Conservation (phyloP, 2,329 filamentous ascomycete species). For the Alternaria burnsii region DNA sequence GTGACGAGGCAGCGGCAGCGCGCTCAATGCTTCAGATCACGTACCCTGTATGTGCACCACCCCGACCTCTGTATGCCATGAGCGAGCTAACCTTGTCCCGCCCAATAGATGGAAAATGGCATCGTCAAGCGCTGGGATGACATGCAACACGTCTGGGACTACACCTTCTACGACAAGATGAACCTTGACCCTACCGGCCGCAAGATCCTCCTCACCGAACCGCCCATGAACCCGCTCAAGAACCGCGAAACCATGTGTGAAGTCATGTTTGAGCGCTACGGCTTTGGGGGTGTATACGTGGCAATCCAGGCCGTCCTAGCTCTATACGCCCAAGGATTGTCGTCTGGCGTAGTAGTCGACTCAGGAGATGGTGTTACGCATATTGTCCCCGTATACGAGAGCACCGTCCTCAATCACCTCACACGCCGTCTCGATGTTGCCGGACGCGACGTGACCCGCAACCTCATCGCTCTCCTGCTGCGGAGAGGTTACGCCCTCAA, state of each 20-base stretch:
- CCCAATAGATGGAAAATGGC: slow-evolving; percentile 89
- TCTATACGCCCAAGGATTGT: slow-evolving; percentile 90
- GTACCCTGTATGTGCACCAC: slow-evolving; percentile 73
- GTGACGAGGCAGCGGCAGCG: slow-evolving; percentile 94
- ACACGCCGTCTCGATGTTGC: slow-evolving; percentile 94
- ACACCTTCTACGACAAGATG: slow-evolving; percentile 98
- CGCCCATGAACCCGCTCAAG: slow-evolving; percentile 95
- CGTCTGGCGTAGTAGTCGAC: slow-evolving; percentile 93
- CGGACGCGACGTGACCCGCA: slow-evolving; percentile 96
- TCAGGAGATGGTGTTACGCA: slow-evolving; percentile 98
- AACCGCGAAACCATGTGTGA: slow-evolving; percentile 98
- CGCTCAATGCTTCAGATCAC: slow-evolving; percentile 98
- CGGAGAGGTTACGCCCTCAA: slow-evolving; percentile 96
- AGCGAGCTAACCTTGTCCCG: slow-evolving; percentile 39
- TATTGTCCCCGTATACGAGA: slow-evolving; percentile 98
- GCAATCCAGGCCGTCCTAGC: slow-evolving; percentile 97
- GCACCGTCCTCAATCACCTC: slow-evolving; percentile 95
- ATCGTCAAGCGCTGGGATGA: slow-evolving; percentile 99
- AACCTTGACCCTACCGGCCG: slow-evolving; percentile 87
- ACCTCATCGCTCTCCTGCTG: slow-evolving; percentile 92
- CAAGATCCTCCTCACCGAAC: slow-evolving; percentile 97
- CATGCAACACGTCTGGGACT: slow-evolving; percentile 99
- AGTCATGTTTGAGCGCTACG: slow-evolving; percentile 98
- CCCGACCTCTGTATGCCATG: not conserved
- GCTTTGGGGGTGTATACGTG: slow-evolving; percentile 96